Evolutionary conservation across 441 rosid genomes (phyloP).

Genomic region (Arabidopsis hybrid): DNA sequence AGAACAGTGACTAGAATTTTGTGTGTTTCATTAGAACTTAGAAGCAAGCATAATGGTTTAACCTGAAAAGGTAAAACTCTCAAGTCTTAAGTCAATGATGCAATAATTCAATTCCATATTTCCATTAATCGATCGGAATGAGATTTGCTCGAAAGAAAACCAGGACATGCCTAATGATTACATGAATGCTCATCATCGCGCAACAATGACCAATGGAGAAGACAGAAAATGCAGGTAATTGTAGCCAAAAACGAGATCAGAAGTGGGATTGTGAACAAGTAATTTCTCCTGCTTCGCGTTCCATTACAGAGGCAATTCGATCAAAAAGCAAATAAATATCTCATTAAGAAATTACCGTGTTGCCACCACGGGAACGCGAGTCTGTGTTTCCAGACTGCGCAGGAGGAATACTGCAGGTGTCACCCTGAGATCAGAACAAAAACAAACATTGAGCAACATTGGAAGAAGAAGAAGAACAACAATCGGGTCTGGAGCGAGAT

Average conservation of each 20-base stretch:
- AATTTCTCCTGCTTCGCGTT: neutral
- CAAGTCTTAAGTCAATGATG: neutral
- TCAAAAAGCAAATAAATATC: neutral
- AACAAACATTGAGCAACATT: neutral
- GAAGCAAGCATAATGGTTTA: neutral
- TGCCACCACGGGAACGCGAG: slow-evolving; percentile 41
- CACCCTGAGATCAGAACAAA: slow-evolving; percentile 37
- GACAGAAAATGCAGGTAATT: too few relatives aligned
- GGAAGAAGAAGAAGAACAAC: too few relatives aligned
- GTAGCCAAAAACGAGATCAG: neutral
- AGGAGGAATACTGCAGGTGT: slow-evolving; percentile 36
- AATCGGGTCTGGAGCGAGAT: neutral
- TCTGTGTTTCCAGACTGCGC: slow-evolving; percentile 39
- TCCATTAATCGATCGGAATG: too few relatives aligned
- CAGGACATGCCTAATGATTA: too few relatives aligned
- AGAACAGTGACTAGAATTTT: neutral
- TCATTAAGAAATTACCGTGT: slow-evolving; percentile 27
- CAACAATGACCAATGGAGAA: too few relatives aligned
- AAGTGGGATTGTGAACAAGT: neutral
- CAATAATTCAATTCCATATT: neutral
- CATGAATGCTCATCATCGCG: too few relatives aligned
- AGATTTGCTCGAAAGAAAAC: too few relatives aligned
- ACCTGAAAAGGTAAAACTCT: too few relatives aligned
- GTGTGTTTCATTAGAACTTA: neutral
- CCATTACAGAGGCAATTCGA: neutral